A percentile compares a stretch with the other conserved stretches of the same genome.
Conservation (phyloP, 345 rosid genomes). For the Pelargonium nanum region DNA sequence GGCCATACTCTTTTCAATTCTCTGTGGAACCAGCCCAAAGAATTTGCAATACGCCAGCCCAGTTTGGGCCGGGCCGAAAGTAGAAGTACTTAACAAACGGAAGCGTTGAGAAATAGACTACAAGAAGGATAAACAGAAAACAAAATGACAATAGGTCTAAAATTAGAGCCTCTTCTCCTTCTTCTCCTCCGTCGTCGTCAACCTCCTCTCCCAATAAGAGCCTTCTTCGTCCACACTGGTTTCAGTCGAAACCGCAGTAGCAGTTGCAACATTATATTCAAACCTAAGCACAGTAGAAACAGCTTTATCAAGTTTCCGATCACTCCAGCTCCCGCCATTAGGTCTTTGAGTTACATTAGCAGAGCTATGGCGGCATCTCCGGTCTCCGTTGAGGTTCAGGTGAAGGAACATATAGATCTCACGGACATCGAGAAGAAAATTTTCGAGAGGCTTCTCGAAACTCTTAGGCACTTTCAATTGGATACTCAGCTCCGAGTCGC, state of each 20-base stretch:
- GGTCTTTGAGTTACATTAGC: conserved; percentile 15
- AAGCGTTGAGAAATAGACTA: not conserved
- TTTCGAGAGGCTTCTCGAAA: conserved; percentile 58
- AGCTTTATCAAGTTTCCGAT: conserved; percentile 13
- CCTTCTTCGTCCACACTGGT: not conserved
- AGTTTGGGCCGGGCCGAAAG: not conserved
- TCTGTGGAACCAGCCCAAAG: too few relatives aligned
- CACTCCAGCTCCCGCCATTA: not conserved
- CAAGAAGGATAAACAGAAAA: not conserved
- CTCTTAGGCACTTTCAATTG: conserved; percentile 53
- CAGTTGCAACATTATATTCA: too few relatives aligned
- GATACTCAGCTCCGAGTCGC: conserved; percentile 83
- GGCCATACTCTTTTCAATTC: too few relatives aligned
- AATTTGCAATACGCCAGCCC: not conserved
- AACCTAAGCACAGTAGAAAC: not conserved
- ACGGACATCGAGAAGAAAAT: conserved; percentile 54
- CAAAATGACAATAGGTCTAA: not conserved
- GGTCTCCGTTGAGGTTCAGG: conserved; percentile 24
- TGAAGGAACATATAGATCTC: conserved; percentile 52
- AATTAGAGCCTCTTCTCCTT: not conserved
- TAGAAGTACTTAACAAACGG: not conserved
- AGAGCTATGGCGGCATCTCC: conserved; percentile 26
- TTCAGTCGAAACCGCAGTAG: too few relatives aligned
- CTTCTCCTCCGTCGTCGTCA: not conserved
- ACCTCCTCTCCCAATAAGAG: not conserved